Conservation (phyloP, 1,284 basidiomycete genomes). For the Apiotrichum laibachii region DNA sequence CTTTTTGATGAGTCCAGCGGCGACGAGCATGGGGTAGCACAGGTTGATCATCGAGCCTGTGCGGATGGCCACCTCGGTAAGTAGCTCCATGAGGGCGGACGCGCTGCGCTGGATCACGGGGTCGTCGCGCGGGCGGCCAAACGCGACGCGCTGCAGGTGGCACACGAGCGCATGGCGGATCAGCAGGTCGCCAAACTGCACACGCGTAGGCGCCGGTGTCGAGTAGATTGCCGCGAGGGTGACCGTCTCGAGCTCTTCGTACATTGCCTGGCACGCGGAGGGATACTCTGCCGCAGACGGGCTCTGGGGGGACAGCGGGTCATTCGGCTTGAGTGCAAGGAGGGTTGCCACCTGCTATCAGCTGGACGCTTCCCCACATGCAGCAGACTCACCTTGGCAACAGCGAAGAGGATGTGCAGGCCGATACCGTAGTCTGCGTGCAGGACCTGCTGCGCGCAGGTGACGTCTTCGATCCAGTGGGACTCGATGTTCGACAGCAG, state of each 20-base stretch:
- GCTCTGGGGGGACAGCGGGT: conserved; percentile 1
- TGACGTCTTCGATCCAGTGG: conserved; percentile 16
- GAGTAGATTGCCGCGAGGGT: conserved; percentile 16
- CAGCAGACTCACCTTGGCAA: conserved; percentile 4
- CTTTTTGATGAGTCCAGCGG: conserved; percentile 2
- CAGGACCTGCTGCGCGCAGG: conserved; percentile 17
- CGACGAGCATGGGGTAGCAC: conserved; percentile 17
- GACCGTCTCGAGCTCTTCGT: conserved; percentile 17
- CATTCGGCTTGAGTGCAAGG: conserved; percentile 10
- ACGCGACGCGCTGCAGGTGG: conserved; percentile 13
- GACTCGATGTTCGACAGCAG: conserved; percentile 1
- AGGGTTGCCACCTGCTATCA: conserved; percentile 14
- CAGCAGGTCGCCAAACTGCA: conserved; percentile 19
- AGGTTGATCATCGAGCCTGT: conserved; percentile 20
- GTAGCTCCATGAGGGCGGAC: conserved; percentile 13
- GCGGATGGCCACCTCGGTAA: conserved; percentile 16
- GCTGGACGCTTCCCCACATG: not conserved
- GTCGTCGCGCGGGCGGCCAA: conserved; percentile 7
- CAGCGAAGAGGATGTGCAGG: conserved; percentile 12
- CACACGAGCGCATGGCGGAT: conserved; percentile 17
- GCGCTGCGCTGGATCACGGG: conserved; percentile 13
- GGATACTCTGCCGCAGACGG: not conserved
- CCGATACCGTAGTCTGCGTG: conserved; percentile 18
- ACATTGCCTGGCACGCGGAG: conserved; percentile 11
- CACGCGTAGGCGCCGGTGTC: conserved; percentile 15